Base-by-base conservation (phyloP, 805 yeast genomes). In the Zygoascus biomembranicola region DNA sequence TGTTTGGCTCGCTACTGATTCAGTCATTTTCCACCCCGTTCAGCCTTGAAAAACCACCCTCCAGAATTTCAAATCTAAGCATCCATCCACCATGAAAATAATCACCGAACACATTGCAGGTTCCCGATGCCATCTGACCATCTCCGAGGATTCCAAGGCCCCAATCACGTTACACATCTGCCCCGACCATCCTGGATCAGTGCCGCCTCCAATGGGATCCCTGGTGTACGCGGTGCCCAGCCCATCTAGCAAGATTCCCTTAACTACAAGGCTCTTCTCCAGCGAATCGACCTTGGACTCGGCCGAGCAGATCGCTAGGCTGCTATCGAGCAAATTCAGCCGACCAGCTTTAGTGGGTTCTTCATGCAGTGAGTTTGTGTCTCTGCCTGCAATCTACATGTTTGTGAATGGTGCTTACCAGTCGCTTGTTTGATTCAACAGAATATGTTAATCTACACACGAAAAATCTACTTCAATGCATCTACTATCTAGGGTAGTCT, bases 261-360 rank as follows among this genome's bases (percentile, higher is more conserved):
- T 52, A 3, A n/a, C 52, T 4, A 50, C 59, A 1, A 32, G 55
- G 16, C 49, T 59, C 26, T 55, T 50, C 26, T 48, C 41, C 32
- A 47, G 16, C 19, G 57, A 55, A 43, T 16, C 51, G 2, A 47
- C 62, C 26, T 50, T 59, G 19, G 59, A 57, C 13, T 39, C 43
- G 10, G 55, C 60, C 8, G 59, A 59, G 32, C 49, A 60, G 20
- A 14, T 57, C 2, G 58, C 62, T 2, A 53, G 52, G 20, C 43
- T 48, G 2, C 43, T 59, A 14, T 49, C 52, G 11, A 53, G 51
- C 31, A 52, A 53, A 45, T 54, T 57, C 31, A 41, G 35, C 8
- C 45, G 59, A 2, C 62, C 62, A 11, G 57, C 52, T 3, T 35
- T 52, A 31, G 59, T 57, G 5, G 53, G 57, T 1, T 55, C 59